Conservation (phyloP, 2,329 filamentous ascomycete genomes). For the Hypoxylon sp. region DNA sequence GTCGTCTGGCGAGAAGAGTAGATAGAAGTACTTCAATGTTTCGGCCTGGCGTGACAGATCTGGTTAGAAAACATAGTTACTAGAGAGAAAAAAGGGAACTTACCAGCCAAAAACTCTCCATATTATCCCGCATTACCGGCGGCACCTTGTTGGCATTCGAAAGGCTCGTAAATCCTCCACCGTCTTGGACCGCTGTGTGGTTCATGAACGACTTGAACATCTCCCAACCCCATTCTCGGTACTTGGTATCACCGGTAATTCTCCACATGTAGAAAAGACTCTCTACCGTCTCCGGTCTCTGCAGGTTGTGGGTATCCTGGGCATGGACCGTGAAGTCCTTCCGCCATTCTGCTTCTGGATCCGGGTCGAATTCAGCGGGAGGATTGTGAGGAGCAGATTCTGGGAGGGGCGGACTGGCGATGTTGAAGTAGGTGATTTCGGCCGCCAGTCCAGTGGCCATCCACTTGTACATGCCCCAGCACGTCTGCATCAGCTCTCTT, state of each 20-base stretch:
- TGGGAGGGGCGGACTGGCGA: slow-evolving; percentile 75
- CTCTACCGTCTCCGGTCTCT: slow-evolving; percentile 96
- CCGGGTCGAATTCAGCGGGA: slow-evolving; percentile 64
- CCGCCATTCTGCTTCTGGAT: slow-evolving; percentile 74
- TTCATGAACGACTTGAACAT: slow-evolving; percentile 96
- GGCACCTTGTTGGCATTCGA: slow-evolving; percentile 80
- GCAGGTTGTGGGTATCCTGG: slow-evolving; percentile 92
- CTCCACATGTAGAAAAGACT: slow-evolving; percentile 98
- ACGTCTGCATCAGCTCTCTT: slow-evolving; percentile 92
- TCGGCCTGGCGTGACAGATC: slow-evolving; percentile 74
- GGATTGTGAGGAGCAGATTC: slow-evolving; percentile 66
- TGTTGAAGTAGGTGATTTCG: slow-evolving; percentile 92
- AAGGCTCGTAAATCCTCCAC: slow-evolving; percentile 85
- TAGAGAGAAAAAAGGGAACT: slow-evolving; percentile 53
- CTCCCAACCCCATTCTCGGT: slow-evolving; percentile 97
- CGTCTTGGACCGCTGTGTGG: slow-evolving; percentile 82
- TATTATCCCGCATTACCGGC: slow-evolving; percentile 81
- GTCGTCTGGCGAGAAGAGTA: slow-evolving; percentile 88
- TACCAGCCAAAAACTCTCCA: slow-evolving; percentile 99
- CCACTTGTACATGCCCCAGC: slow-evolving; percentile 96
- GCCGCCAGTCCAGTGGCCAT: slow-evolving; percentile 92
- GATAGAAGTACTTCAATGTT: slow-evolving; percentile 97
- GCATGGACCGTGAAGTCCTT: slow-evolving; percentile 82
- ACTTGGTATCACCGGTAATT: slow-evolving; percentile 89
- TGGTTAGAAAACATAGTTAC: slow-evolving; percentile 20